A percentile compares a stretch with the other conserved stretches of the same genome.
phyloP scores from a whole-genome alignment of 2,329 filamentous ascomycete species.

The Penicillium oxalicum region DNA sequence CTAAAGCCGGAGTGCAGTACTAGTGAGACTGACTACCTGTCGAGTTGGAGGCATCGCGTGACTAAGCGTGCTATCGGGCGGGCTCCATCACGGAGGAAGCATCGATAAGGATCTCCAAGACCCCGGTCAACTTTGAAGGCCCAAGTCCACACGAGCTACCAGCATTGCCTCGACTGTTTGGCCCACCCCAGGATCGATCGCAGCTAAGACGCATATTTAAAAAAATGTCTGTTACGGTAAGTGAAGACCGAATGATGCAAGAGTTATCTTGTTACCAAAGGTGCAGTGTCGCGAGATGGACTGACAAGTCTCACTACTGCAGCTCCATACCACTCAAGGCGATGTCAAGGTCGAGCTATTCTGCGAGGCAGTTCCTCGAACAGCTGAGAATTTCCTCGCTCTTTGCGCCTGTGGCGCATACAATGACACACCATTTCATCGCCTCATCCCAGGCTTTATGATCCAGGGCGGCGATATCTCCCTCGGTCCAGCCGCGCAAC shows the following conservation, averaged over 20 bases:
- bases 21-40: too few species aligned
- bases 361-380: constrained; percentile 90
- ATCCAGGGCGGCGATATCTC: constrained; percentile 55
- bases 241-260: constrained; percentile 1
- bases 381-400: constrained; percentile 71
- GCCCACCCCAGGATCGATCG: background rate
- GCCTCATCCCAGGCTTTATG: constrained; percentile 59
- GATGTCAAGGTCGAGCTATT: constrained; percentile 95
- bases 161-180: constrained; percentile 1
- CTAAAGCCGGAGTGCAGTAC: too few species aligned
- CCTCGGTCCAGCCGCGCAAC: constrained; percentile 39
- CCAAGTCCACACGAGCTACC: background rate
- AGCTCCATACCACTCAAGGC: constrained; percentile 79
- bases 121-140: too few species aligned
- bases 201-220: background rate
- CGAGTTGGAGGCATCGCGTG: constrained; percentile 9
- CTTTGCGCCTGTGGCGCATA: constrained; percentile 58
- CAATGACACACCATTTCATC: constrained; percentile 57
- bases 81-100: too few species aligned
- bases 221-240: constrained; percentile 33
- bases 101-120: too few species aligned
- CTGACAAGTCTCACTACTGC: background rate
- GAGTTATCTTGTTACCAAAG: background rate
- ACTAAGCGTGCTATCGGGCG: constrained; percentile 15
- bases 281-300: background rate